phyloP scores from a whole-genome alignment of 2,329 filamentous ascomycete genomes.

The Fusarium haematococcum region DNA sequence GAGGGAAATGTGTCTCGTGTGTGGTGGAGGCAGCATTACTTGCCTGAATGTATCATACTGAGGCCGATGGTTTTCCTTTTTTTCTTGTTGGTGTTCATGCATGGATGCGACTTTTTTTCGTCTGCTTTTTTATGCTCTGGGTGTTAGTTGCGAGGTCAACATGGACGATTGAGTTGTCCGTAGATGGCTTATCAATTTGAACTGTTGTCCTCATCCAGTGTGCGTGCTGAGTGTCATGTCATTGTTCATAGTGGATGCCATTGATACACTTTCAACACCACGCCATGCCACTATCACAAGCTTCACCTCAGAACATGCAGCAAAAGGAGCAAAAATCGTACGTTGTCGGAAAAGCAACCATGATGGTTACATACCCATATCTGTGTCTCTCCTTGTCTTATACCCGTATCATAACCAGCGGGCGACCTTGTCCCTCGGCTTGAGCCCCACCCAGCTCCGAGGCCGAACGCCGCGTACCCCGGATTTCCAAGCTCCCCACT shows the following conservation, averaged over 20 bases:
- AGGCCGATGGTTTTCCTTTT: conserved; percentile 34
- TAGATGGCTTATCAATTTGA: not conserved
- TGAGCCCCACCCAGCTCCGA: conserved; percentile 30
- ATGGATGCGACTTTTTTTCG: conserved; percentile 39
- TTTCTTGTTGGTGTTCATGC: conserved; percentile 41
- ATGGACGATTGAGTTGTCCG: not conserved
- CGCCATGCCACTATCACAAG: conserved; percentile 1
- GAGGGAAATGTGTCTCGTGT: conserved; percentile 22
- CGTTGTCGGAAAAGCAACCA: not conserved
- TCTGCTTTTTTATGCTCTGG: not conserved
- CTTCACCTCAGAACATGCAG: not conserved
- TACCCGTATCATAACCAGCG: conserved; percentile 10
- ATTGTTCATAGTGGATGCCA: not conserved
- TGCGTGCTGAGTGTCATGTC: not conserved
- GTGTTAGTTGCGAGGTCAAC: not conserved
- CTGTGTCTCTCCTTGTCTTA: not conserved
- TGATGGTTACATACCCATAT: not conserved
- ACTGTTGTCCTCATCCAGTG: not conserved
- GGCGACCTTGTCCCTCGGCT: conserved; percentile 22
- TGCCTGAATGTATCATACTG: conserved; percentile 45
- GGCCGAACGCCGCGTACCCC: conserved; percentile 38
- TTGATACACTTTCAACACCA: not conserved
- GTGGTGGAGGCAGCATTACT: conserved; percentile 33
- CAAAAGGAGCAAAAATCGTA: not conserved
- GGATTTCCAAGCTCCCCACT: conserved; percentile 37